A percentile compares a stretch with the other conserved stretches of the same genome.
Conservation (phyloP, 1,284 basidiomycete species). For the Peniophora sp. region DNA sequence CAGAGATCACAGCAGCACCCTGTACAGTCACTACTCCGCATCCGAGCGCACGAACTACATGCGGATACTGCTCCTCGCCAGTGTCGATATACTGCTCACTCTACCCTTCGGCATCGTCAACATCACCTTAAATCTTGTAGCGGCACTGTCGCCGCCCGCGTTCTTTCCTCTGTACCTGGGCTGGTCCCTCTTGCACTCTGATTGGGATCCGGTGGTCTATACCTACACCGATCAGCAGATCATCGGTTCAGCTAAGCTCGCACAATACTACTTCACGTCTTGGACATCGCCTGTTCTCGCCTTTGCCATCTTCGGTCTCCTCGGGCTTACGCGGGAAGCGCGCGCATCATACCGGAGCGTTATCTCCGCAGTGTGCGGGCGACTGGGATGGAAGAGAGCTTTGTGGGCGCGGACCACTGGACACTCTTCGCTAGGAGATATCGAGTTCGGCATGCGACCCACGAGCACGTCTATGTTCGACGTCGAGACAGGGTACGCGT, state of each 20-base stretch:
- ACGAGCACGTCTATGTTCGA: too few species aligned
- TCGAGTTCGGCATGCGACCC: too few species aligned
- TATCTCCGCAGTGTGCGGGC: neutral
- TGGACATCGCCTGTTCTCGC: neutral
- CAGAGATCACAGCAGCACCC: neutral
- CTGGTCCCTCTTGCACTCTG: neutral
- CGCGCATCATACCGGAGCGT: neutral
- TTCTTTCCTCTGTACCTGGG: neutral
- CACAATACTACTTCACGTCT: too few species aligned
- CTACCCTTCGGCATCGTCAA: neutral
- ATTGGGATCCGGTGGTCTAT: neutral
- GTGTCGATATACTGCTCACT: neutral
- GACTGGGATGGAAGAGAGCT: neutral
- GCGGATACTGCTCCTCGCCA: neutral
- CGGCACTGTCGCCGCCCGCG: neutral
- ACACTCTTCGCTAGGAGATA: too few species aligned
- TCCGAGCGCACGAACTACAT: neutral
- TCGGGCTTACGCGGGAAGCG: neutral
- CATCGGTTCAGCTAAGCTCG: neutral
- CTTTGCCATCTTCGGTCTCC: neutral
- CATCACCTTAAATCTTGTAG: neutral
- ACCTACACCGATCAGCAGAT: neutral
- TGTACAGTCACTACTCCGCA: neutral
- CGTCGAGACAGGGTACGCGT: too few species aligned
- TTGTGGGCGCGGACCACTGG: too few species aligned